Evolutionary conservation across 73 alveolate genomes (phyloP).

Genomic region (Paramecium biaurelia): DNA sequence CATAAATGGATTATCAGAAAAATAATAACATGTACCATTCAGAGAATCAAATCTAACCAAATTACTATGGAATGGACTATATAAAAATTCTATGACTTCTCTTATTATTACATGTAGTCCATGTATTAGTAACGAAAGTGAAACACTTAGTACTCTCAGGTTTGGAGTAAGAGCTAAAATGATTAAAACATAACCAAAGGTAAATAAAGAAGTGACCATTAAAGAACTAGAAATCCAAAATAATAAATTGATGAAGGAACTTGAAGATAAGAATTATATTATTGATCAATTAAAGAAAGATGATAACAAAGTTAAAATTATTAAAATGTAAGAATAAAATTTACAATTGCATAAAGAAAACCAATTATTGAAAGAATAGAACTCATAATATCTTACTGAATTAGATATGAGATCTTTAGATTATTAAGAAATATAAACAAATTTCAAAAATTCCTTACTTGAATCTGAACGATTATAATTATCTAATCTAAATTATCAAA

Average conservation of each 20-base stretch:
- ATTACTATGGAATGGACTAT: slow-evolving; percentile 91
- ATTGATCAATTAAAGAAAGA: slow-evolving; percentile 9
- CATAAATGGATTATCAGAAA: slow-evolving; percentile 63
- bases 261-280: not conserved
- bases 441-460: not conserved
- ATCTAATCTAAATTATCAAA: not conserved
- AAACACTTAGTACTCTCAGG: slow-evolving; percentile 90
- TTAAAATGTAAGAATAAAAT: not conserved
- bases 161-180: slow-evolving; percentile 96
- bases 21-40: slow-evolving; percentile 63
- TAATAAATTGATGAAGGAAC: not conserved
- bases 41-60: slow-evolving; percentile 98
- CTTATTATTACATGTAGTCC: slow-evolving; percentile 86
- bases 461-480: not conserved
- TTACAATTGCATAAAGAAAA: not conserved
- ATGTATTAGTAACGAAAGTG: slow-evolving; percentile 82
- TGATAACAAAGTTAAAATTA: not conserved
- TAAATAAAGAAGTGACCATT: slow-evolving; percentile 77
- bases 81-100: slow-evolving; percentile 95
- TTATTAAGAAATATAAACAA: not conserved
- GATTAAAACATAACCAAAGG: slow-evolving; percentile 85
- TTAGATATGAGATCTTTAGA: not conserved
- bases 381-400: not conserved
- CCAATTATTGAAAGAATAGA: not conserved
- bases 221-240: slow-evolving; percentile 69